Conservation (phyloP, 1,284 basidiomycete genomes). For the Apiotrichum mycotoxinovorans region DNA sequence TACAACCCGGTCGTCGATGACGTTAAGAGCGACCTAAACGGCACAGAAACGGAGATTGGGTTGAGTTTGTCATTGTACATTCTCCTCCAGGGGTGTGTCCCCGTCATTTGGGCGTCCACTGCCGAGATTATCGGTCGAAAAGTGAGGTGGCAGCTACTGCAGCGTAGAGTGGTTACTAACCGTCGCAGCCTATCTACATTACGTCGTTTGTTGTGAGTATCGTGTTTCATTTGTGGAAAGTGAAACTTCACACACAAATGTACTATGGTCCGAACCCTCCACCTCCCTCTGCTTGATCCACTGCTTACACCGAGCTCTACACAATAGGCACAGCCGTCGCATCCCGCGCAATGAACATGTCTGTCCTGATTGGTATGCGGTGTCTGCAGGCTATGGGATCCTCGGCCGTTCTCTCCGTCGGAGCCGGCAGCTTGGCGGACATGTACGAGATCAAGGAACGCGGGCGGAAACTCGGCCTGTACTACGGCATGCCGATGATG, state of each 20-base stretch:
- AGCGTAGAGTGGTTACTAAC: neutral
- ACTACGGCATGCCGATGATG: conserved; percentile 50
- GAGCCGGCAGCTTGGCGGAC: conserved; percentile 71
- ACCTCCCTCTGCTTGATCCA: too few relatives aligned
- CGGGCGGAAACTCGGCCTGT: conserved; percentile 59
- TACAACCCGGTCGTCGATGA: conserved; percentile 56
- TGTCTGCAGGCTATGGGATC: conserved; percentile 55
- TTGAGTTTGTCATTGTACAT: conserved; percentile 74
- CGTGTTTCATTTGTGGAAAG: neutral
- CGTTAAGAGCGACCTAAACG: conserved; percentile 63
- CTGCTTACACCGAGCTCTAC: conserved; percentile 53
- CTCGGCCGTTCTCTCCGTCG: conserved; percentile 70
- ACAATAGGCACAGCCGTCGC: conserved; percentile 63
- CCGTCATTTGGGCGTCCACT: conserved; percentile 40
- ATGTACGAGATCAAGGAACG: conserved; percentile 75
- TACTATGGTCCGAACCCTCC: too few relatives aligned
- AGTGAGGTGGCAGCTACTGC: conserved; percentile 49
- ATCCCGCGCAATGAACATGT: conserved; percentile 60
- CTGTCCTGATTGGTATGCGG: conserved; percentile 61
- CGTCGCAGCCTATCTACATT: conserved; percentile 61
- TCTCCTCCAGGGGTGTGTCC: conserved; percentile 51
- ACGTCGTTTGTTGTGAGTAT: conserved; percentile 53
- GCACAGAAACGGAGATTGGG: conserved; percentile 66
- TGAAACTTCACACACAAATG: too few relatives aligned
- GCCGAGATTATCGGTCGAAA: conserved; percentile 78